phyloP scores from a whole-genome alignment of 768 basidiomycete species.

The Pisolithus microcarpus region DNA sequence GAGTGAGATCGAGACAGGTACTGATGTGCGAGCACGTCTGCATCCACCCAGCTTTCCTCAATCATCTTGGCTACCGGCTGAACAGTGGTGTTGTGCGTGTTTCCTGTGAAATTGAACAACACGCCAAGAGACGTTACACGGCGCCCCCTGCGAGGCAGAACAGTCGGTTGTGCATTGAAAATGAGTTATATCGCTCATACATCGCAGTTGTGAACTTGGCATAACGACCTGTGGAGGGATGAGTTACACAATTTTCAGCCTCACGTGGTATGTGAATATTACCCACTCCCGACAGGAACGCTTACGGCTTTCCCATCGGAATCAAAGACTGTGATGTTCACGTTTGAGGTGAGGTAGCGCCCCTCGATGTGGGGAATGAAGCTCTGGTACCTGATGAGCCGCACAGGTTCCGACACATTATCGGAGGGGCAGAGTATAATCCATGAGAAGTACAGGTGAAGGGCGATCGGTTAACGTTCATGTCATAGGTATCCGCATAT shows the following conservation, averaged over 20 bases:
- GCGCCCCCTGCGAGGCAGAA: conserved; percentile 40
- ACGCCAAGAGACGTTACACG: conserved; percentile 76
- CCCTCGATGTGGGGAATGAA: conserved; percentile 62
- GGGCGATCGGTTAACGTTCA: conserved; percentile 30
- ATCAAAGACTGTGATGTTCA: conserved; percentile 67
- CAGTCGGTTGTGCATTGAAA: neutral
- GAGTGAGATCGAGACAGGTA: neutral
- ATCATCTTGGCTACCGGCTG: conserved; percentile 71
- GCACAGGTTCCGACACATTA: neutral
- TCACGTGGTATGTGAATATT: neutral
- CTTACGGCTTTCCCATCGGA: conserved; percentile 28
- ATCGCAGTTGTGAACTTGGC: conserved; percentile 67
- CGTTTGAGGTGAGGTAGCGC: conserved; percentile 78
- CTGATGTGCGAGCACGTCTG: neutral
- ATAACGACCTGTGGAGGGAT: conserved; percentile 42
- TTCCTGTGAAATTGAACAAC: conserved; percentile 67
- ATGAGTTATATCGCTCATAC: conserved; percentile 31
- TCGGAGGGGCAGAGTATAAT: neutral
- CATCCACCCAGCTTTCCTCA: conserved; percentile 64
- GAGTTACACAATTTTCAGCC: conserved; percentile 25
- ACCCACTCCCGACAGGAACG: conserved; percentile 41
- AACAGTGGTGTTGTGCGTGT: conserved; percentile 64
- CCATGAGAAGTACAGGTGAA: neutral
- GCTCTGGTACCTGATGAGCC: conserved; percentile 43
- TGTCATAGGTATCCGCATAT: conserved; percentile 59